Base-by-base conservation (phyloP, 768 basidiomycete species). In the Leccinum olivaceopallidum region DNA sequence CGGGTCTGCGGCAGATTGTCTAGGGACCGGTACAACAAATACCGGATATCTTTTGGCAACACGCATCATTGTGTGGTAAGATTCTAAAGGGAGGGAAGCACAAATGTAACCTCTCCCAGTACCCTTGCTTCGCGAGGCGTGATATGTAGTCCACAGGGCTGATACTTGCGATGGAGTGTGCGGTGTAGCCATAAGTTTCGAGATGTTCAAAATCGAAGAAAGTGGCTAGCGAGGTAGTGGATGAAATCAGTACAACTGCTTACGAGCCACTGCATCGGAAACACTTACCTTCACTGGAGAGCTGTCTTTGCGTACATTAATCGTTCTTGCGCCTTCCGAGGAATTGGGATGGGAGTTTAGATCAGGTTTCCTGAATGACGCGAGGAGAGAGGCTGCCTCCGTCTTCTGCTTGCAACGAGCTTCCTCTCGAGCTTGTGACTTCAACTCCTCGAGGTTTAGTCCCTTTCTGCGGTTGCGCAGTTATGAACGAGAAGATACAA, bases 141-240 rank as follows among this genome's bases (percentile, higher is more conserved):
- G 95, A 69, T 95, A 98, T 0, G 90, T 83, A 4, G 85, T 91
- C 96, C 96, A 98, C 0, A 98, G 80, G 0, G 87, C 81, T 4
- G 88, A 83, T 66, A 99, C 82, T 69, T 92, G 90, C 10, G 83
- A 82, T 6, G 85, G 58, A 3, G 89, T 87, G 71, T 93, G 90
- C 1, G 89, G 84, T 10, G 82, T 81, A 26, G 83, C 77, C 59
- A 91, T 67, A 24, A 95, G 75, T 56, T 85, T 84, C 20, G 85
- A 77, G 13, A 95, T 72, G 73, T 97, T 94, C 65, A 98, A 78
- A 61, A 97, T 88, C 9, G 82, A 85, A 4, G 86, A 83, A 22
- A 98, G 80, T 10, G 94, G 88, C 96, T 98, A 16, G 53, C 2
- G 6, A 30, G 42, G 60, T 22, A 18, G n/a, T 28, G 34, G 18